Evolutionary conservation across 371 early-diverging fungal species (phyloP).

Genomic region (Apophysomyces variabilis): DNA sequence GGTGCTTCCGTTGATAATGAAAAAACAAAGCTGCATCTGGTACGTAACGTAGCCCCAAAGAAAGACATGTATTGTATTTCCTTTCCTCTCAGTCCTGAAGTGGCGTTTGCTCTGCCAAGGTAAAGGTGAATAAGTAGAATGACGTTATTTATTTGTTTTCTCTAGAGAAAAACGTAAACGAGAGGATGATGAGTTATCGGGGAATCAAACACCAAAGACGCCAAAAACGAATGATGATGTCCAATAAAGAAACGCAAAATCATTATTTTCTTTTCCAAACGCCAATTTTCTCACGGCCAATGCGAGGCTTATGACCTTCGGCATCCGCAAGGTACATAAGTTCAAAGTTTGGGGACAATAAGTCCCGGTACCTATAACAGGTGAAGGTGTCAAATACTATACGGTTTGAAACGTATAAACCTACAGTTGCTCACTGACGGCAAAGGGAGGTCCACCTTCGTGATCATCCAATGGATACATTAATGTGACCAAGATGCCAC

Average conservation of each 20-base stretch:
- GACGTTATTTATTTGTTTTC: background rate
- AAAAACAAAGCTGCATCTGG: constrained; percentile 66
- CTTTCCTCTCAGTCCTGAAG: constrained; percentile 70
- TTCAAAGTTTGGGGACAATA: constrained; percentile 59
- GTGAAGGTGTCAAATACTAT: background rate
- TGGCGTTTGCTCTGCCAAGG: constrained; percentile 51
- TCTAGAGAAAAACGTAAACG: constrained; percentile 33
- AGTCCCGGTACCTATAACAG: constrained; percentile 44
- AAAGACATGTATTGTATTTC: constrained; percentile 98
- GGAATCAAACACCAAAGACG: constrained; percentile 10
- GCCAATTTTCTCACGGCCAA: constrained; percentile 64
- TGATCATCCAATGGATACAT: constrained; percentile 76
- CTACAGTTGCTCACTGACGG: constrained; percentile 58
- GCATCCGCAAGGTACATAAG: constrained; percentile 57
- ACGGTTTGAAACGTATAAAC: constrained; percentile 4
- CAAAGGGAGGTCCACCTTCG: constrained; percentile 70
- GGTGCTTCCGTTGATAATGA: constrained; percentile 51
- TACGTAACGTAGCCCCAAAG: constrained; percentile 95
- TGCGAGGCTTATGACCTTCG: constrained; percentile 54
- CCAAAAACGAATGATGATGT: constrained; percentile 13
- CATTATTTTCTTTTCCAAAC: constrained; percentile 55
- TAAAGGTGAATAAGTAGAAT: background rate
- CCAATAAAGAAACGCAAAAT: constrained; percentile 3
- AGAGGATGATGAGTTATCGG: constrained; percentile 7
- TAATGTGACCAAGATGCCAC: constrained; percentile 79